Conservation (phyloP, 2,329 filamentous ascomycete genomes). For the Cytospora paraplurivora region DNA sequence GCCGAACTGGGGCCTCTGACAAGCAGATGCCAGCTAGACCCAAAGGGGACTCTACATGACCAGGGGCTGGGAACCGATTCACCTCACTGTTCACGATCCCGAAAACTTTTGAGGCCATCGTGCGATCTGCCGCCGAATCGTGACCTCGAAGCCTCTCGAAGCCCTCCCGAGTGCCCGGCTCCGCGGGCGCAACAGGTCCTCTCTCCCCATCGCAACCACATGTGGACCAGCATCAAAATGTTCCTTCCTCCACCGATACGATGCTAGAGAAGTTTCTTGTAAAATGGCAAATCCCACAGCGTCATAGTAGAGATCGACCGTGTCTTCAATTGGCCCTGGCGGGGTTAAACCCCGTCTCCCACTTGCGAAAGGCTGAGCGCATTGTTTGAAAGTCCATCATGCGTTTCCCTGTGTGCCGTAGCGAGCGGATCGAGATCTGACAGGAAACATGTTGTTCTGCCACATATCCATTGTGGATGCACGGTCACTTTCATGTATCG, state of each 20-base stretch:
- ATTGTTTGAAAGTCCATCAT: slow-evolving; percentile 18
- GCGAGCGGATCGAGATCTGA: slow-evolving; percentile 27
- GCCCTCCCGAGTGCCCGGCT: background rate
- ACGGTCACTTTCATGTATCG: slow-evolving; percentile 20
- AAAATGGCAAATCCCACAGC: background rate
- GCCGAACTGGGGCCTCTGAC: slow-evolving; percentile 4
- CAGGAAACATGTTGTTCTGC: slow-evolving; percentile 18
- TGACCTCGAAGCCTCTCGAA: background rate
- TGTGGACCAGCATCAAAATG: background rate
- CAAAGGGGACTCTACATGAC: background rate
- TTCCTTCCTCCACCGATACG: too few relatives aligned
- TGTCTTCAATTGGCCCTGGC: background rate
- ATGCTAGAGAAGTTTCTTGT: background rate
- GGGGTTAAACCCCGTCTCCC: slow-evolving; percentile 8
- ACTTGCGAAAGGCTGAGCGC: slow-evolving; percentile 12
- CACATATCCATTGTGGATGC: slow-evolving; percentile 5
- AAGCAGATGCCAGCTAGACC: background rate
- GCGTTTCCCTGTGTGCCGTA: slow-evolving; percentile 14
- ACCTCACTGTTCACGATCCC: slow-evolving; percentile 4
- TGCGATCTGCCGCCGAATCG: background rate
- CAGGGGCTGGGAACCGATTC: background rate
- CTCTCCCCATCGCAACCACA: background rate
- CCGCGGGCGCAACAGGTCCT: background rate
- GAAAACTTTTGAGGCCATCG: background rate
- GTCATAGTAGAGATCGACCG: slow-evolving; percentile 7